Conservation (phyloP, 108 stramenopile genomes). For the Fragilaria crotonensis region DNA sequence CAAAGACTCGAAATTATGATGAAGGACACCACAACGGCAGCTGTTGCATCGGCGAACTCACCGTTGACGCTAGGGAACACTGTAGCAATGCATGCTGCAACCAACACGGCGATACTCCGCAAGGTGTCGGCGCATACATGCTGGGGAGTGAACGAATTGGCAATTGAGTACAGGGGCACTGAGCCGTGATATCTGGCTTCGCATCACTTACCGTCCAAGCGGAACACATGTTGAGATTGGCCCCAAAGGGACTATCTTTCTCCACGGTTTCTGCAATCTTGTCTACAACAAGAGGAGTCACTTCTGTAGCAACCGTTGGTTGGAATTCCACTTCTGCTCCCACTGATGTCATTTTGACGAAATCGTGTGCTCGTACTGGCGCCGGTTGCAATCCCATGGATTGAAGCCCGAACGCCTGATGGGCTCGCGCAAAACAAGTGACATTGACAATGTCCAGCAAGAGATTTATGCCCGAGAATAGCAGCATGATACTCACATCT, state of each 20-base stretch:
- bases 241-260: neutral
- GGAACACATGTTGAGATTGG: constrained; percentile 65
- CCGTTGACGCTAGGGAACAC: constrained; percentile 17
- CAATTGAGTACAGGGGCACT: neutral
- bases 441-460: constrained; percentile 70
- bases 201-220: constrained; percentile 51
- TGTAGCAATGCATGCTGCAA: constrained; percentile 41
- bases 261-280: neutral
- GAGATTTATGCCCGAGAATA: constrained; percentile 61
- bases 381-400: neutral
- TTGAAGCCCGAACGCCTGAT: constrained; percentile 34
- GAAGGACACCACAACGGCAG: constrained; percentile 48
- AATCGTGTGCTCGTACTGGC: neutral
- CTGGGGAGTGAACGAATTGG: constrained; percentile 10
- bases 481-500: constrained; percentile 57
- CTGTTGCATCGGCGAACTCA: constrained; percentile 39
- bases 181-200: neutral
- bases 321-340: neutral
- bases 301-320: neutral
- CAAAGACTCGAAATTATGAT: constrained; percentile 39
- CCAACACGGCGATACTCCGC: constrained; percentile 50
- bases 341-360: no score
- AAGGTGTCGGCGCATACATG: constrained; percentile 71
- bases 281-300: neutral
- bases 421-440: constrained; percentile 57